Base-by-base conservation (phyloP, 139 green algal species). In the Microglena sp. region DNA sequence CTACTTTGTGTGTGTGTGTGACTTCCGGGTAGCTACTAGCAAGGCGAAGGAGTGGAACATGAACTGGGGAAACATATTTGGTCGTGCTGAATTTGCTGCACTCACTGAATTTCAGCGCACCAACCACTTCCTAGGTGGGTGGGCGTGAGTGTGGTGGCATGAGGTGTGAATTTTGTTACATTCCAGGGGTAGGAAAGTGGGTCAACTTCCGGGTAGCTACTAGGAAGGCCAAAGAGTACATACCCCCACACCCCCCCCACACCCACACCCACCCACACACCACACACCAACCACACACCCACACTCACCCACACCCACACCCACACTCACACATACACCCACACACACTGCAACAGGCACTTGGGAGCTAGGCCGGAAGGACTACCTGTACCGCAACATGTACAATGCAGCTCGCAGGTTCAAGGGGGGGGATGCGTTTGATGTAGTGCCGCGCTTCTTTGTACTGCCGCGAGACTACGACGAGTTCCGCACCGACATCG, bases 361-460 rank as follows among this genome's bases (percentile, higher is more conserved):
- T 2, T 90, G 81, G 84, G 84, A 90, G 75, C 68, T 90, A 34
- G 84, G 84, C 1, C 72, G 82, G 28, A 90, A 90, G 68, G 84
- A 86, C 68, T 68, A 72, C 62, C 58, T 84, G 55, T 84, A 81
- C 73, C 71, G 68, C 35, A 79, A 77, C 57, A 62, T 84, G 67
- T 79, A 69, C 55, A 67, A 55, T 43, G 55, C 40, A 7, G 35
- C 63, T 15, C 57, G 60, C 21, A n/a, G 26, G 21, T n/a, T n/a
- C 28, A 24, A 8, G 35, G 24, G 5, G 27, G 67, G 31, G 29
- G 57, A 74, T 15, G 71, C 70, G 1, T 87, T 84, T 33, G 75
- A 82, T 66, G 75, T 89, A 31, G 45, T 86, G n/a, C 83, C 83
- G 1, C 68, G 72, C 53, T 82, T 76, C 64, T 89, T 82, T 66